phyloP scores from a whole-genome alignment of 2,329 filamentous ascomycete species.

The Fusarium scirpi region DNA sequence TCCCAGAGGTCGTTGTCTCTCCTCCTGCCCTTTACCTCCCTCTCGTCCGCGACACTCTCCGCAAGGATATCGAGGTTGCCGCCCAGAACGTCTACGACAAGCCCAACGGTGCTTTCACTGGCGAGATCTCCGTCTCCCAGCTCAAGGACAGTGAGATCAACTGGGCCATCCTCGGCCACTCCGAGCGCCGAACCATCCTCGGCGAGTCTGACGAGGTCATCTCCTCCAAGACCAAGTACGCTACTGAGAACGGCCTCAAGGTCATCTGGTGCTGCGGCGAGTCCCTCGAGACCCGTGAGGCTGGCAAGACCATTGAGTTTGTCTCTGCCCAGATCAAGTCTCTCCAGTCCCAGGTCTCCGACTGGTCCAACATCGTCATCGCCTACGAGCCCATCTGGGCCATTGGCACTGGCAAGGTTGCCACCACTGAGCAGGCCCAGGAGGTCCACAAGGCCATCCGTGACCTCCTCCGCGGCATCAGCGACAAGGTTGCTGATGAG shows the following conservation, averaged over 20 bases:
- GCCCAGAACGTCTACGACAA: constrained; percentile 98
- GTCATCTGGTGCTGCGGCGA: constrained; percentile 99
- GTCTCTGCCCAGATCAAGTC: constrained; percentile 88
- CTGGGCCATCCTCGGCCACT: constrained; percentile 95
- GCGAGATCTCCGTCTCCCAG: constrained; percentile 93
- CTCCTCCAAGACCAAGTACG: constrained; percentile 93
- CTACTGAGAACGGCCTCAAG: constrained; percentile 84
- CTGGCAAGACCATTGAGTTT: constrained; percentile 84
- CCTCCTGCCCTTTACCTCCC: constrained; percentile 92
- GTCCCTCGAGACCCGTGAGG: constrained; percentile 91
- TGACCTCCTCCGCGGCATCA: constrained; percentile 84
- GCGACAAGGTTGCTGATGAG: constrained; percentile 80
- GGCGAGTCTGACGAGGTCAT: constrained; percentile 88
- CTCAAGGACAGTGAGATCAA: constrained; percentile 88
- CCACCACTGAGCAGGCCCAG: constrained; percentile 89
- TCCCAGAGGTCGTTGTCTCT: constrained; percentile 89
- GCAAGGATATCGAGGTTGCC: constrained; percentile 82
- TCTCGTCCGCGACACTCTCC: constrained; percentile 82
- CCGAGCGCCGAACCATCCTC: constrained; percentile 91
- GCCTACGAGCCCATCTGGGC: constrained; percentile 99
- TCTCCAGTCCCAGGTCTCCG: constrained; percentile 78
- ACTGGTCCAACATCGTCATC: constrained; percentile 95
- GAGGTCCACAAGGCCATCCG: constrained; percentile 94
- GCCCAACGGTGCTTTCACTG: constrained; percentile 96
- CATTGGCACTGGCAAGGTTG: constrained; percentile 93